Evolutionary conservation across 2,329 filamentous ascomycete genomes (phyloP).

Genomic region (Fusarium chlamydosporum): DNA sequence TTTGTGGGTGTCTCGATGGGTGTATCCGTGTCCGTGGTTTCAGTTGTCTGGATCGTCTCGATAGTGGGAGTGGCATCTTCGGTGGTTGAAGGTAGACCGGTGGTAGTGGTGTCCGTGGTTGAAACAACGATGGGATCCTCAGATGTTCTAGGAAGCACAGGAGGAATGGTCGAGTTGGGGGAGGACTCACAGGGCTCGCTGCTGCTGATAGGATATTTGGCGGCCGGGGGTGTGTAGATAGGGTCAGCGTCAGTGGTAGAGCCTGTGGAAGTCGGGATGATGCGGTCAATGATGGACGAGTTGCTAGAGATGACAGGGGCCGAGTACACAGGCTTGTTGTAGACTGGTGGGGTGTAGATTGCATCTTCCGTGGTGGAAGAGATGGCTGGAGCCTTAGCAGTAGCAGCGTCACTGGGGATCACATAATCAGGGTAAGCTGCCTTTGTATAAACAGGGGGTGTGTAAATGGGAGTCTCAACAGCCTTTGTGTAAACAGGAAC

Average conservation of each 20-base stretch:
- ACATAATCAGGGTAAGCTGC: slow-evolving; percentile 6
- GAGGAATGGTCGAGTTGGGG: slow-evolving; percentile 29
- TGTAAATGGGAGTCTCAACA: slow-evolving; percentile 29
- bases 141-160: slow-evolving; percentile 9
- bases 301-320: slow-evolving; percentile 18
- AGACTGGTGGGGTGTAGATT: slow-evolving; percentile 33
- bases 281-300: slow-evolving; percentile 22
- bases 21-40: slow-evolving; percentile 1
- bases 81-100: slow-evolving; percentile 3
- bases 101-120: slow-evolving; percentile 14
- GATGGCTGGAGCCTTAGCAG: slow-evolving; percentile 1
- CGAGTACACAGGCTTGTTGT: slow-evolving; percentile 25
- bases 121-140: background rate
- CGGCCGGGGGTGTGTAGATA: slow-evolving; percentile 31
- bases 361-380: slow-evolving; percentile 7
- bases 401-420: slow-evolving; percentile 10
- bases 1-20: slow-evolving; percentile 4
- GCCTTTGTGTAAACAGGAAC: slow-evolving; percentile 27
- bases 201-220: slow-evolving; percentile 12
- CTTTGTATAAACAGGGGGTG: slow-evolving; percentile 31
- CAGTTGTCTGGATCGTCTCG: background rate
- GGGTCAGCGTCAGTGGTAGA: slow-evolving; percentile 8
- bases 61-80: background rate
- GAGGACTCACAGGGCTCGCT: slow-evolving; percentile 25
- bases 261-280: slow-evolving; percentile 16